phyloP scores from a whole-genome alignment of 768 basidiomycete genomes.

The Clitopilus hobsonii region DNA sequence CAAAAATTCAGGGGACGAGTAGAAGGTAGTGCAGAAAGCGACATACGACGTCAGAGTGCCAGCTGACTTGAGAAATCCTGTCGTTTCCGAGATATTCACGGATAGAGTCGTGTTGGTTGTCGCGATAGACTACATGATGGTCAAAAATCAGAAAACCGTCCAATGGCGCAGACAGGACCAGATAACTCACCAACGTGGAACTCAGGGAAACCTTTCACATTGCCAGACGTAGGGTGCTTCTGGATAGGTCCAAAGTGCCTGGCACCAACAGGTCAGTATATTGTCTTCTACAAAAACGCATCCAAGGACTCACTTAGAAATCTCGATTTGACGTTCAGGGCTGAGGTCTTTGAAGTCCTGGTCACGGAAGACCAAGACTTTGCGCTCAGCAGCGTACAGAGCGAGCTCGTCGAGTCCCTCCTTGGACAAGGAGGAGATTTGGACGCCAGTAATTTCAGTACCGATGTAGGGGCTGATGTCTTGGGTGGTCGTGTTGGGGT shows the following conservation, averaged over 20 bases:
- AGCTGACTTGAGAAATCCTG: constrained; percentile 35
- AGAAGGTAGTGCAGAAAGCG: neutral
- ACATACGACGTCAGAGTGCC: constrained; percentile 55
- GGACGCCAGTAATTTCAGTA: constrained; percentile 45
- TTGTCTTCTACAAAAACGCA: neutral
- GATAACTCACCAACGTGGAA: constrained; percentile 49
- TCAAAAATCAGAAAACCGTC: neutral
- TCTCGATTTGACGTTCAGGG: constrained; percentile 47
- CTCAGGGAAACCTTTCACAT: constrained; percentile 52
- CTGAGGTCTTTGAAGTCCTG: constrained; percentile 60
- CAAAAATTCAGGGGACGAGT: neutral
- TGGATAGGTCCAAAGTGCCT: constrained; percentile 45
- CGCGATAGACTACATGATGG: constrained; percentile 40
- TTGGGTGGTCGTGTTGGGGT: constrained; percentile 26
- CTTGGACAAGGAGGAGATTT: constrained; percentile 45
- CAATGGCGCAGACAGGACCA: neutral
- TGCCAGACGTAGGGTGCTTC: constrained; percentile 42
- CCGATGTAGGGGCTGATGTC: constrained; percentile 49
- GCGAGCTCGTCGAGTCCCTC: constrained; percentile 53
- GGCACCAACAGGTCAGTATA: neutral
- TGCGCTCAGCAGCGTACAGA: constrained; percentile 45
- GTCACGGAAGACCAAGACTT: constrained; percentile 52
- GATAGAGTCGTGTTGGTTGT: constrained; percentile 37
- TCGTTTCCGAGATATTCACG: constrained; percentile 37
- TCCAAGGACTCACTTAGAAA: constrained; percentile 29